Evolutionary conservation across 805 yeast genomes (phyloP).

Genomic region (Wickerhamomyces queroliae): DNA sequence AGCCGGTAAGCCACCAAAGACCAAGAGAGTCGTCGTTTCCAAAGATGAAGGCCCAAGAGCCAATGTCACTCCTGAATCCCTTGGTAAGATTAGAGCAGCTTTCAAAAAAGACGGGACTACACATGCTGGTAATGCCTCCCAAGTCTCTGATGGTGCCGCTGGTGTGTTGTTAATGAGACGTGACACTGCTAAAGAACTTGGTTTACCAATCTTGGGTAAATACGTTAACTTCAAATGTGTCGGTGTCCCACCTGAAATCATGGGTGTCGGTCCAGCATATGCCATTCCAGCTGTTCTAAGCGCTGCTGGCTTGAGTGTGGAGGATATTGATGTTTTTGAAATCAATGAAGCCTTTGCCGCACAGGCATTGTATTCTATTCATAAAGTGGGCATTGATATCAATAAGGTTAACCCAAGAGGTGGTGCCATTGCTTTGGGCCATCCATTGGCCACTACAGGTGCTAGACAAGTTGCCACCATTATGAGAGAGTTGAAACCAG

Average conservation of each 20-base stretch:
- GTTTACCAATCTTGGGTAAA: slow-evolving; percentile 71
- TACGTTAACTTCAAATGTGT: slow-evolving; percentile 73
- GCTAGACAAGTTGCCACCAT: slow-evolving; percentile 91
- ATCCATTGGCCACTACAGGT: slow-evolving; percentile 88
- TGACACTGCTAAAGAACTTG: slow-evolving; percentile 70
- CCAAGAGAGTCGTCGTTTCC: slow-evolving; percentile 35
- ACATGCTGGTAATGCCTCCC: slow-evolving; percentile 96
- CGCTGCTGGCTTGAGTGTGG: slow-evolving; percentile 50
- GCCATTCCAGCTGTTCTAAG: slow-evolving; percentile 85
- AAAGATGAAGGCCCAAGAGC: slow-evolving; percentile 88
- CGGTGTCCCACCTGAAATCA: slow-evolving; percentile 95
- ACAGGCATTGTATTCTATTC: slow-evolving; percentile 77
- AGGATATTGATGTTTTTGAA: slow-evolving; percentile 74
- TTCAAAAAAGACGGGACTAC: slow-evolving; percentile 77
- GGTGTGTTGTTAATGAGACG: slow-evolving; percentile 82
- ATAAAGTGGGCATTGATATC: slow-evolving; percentile 56
- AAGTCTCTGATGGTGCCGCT: slow-evolving; percentile 94
- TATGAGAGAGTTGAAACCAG: slow-evolving; percentile 69
- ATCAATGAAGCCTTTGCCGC: slow-evolving; percentile 97
- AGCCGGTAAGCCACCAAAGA: slow-evolving; percentile 36
- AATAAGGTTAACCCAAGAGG: slow-evolving; percentile 85
- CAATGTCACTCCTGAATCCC: slow-evolving; percentile 74
- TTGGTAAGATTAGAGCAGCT: slow-evolving; percentile 79
- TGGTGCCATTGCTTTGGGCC: slow-evolving; percentile 96
- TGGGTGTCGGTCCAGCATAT: slow-evolving; percentile 97